These are phyloP conservation scores for Gloeostereum incarnatum DNA, from an alignment of 768 basidiomycete species.

Conservation along the genomic window DNA sequence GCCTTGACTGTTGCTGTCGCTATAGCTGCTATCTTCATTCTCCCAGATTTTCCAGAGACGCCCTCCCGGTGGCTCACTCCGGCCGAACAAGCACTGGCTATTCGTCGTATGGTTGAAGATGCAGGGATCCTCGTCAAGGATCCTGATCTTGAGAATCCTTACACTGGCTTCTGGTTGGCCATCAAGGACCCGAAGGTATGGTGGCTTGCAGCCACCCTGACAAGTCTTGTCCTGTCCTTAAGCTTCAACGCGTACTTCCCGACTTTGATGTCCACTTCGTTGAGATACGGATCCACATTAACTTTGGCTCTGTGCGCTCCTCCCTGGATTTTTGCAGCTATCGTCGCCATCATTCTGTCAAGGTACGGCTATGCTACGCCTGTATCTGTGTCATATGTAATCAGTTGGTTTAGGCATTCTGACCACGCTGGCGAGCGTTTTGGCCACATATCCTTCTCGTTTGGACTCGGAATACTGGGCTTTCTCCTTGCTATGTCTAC, in stretches of 20 bases:
- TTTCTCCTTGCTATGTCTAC: conserved; percentile 59
- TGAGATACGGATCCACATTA: conserved; percentile 38
- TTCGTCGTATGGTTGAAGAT: conserved; percentile 56
- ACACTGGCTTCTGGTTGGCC: conserved; percentile 44
- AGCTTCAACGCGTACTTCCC: conserved; percentile 54
- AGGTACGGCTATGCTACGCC: conserved; percentile 22
- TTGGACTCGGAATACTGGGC: conserved; percentile 54
- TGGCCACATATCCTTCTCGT: conserved; percentile 47
- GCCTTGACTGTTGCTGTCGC: conserved; percentile 40
- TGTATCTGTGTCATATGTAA: neutral
- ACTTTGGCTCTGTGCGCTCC: conserved; percentile 54
- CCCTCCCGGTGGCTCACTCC: conserved; percentile 51
- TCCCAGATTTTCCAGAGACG: conserved; percentile 68
- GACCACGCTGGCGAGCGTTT: conserved; percentile 65
- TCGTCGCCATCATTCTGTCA: conserved; percentile 43
- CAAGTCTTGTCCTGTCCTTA: conserved; percentile 33
- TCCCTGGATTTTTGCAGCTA: conserved; percentile 58
- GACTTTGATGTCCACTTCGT: conserved; percentile 39
- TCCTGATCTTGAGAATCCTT: conserved; percentile 6
- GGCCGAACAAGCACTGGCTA: conserved; percentile 47
- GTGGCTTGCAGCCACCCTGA: conserved; percentile 44
- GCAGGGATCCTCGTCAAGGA: conserved; percentile 16
- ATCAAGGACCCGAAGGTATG: conserved; percentile 56
- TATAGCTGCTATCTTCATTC: conserved; percentile 47
- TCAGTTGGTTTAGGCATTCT: conserved; percentile 41